Conservation (phyloP, 305 asterid species). For the Fraxinus xanthoxyloides region DNA sequence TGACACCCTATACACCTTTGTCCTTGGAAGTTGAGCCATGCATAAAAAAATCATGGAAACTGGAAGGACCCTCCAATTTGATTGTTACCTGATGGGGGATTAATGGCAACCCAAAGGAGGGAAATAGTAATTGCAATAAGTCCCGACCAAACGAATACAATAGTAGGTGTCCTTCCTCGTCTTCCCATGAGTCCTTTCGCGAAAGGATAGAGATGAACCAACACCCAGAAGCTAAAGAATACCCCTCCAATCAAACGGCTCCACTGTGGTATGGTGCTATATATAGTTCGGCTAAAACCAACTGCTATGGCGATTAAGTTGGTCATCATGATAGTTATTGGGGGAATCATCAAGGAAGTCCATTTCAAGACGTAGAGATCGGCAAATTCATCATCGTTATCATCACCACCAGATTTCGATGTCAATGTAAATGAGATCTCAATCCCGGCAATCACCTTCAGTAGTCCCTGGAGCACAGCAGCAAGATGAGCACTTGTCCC, state of each 20-base stretch:
- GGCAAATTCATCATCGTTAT: constrained; percentile 63
- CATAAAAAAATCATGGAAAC: constrained; percentile 55
- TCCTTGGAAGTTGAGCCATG: neutral
- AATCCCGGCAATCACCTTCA: constrained; percentile 88
- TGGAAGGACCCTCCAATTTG: constrained; percentile 87
- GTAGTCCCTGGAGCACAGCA: constrained; percentile 87
- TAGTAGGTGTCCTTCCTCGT: constrained; percentile 85
- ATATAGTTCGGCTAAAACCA: constrained; percentile 77
- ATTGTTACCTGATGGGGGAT: constrained; percentile 61
- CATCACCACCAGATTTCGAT: constrained; percentile 75
- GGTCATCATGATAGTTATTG: constrained; percentile 66
- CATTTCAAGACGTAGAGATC: constrained; percentile 77
- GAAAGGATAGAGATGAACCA: constrained; percentile 84
- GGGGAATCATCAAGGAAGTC: constrained; percentile 79
- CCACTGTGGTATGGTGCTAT: constrained; percentile 87
- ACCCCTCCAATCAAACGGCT: constrained; percentile 87
- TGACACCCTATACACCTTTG: neutral
- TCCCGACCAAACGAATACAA: constrained; percentile 91
- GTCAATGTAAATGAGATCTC: constrained; percentile 88
- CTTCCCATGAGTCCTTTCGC: constrained; percentile 93
- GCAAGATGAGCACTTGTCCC: constrained; percentile 97
- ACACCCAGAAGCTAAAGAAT: constrained; percentile 93
- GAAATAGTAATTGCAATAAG: constrained; percentile 89
- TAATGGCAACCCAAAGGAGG: constrained; percentile 82
- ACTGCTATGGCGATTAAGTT: constrained; percentile 83